Evolutionary conservation across 1,139 yeast species (phyloP), one percentile per base, ranked within the genome.

Genomic region (Candida sojae): DNA sequence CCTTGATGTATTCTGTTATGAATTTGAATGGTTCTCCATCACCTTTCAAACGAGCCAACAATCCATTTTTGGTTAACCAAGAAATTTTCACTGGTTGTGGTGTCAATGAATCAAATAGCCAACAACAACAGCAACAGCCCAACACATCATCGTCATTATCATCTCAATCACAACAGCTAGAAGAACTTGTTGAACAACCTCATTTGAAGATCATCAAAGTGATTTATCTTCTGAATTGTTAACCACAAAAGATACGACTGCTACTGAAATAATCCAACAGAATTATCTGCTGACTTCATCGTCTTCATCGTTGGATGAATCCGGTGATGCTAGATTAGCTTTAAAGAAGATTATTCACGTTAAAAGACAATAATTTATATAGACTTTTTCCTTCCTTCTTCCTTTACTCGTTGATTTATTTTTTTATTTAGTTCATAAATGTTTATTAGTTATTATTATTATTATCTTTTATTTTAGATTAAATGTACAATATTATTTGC

Each of bases 311-410:
- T 49, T 49, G 26, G 72, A 66, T 13, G 77, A 72, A 52, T 63
- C 70, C 35, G 72, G 73, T 7, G 78, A 73, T 59, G 78, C 78
- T 33, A 61, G 77, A 46, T 60, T 66, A 35, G 78, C 77, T 6
- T 67, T 73, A 53, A 71, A 71, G 61, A 71, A 65, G 53, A 68
- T 72, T 39, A 72, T 73, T 45, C 68, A 70, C 48, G 63, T 69
- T 17, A 71, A 69, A 57, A 64, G 67, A 52, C 21, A 17, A 17
- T 17, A 17, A 17, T 17, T 17, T 17, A 64, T 57, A 46, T 63
- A 53, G 45, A 6, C 21, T 2, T n/a, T n/a, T 10, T 11, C n/a
- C 25, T 32, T 36, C 25, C 13, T 39, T 39, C 11, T 31, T 9
- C 17, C 12, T 17, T 21, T 13, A 36, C 12, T 25, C 32, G 17